These are phyloP conservation scores for Pythium vanterpoolii DNA, from an alignment of 352 stramenopile genomes.

Conservation along the genomic window DNA sequence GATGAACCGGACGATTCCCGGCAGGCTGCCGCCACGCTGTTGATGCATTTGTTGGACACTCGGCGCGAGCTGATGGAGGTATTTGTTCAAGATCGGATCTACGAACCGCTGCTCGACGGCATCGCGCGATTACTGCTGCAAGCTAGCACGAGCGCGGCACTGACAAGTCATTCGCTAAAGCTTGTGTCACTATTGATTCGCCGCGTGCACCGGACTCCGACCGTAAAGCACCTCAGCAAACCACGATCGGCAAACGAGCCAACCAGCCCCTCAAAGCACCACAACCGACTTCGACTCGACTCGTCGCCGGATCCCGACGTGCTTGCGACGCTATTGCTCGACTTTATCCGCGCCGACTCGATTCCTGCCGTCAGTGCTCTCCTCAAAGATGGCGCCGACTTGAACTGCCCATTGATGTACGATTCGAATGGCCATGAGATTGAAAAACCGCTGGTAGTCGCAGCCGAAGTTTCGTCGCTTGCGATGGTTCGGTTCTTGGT, in stretches of 20 bases:
- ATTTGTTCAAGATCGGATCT: constrained; percentile 60
- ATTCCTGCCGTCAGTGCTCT: constrained; percentile 67
- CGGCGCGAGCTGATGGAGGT: constrained; percentile 43
- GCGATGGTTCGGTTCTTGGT: constrained; percentile 74
- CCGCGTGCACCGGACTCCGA: constrained; percentile 33
- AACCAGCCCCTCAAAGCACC: neutral
- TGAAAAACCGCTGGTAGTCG: constrained; percentile 66
- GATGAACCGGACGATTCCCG: constrained; percentile 72
- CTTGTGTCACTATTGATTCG: constrained; percentile 51
- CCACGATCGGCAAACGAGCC: neutral
- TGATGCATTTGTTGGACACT: constrained; percentile 70
- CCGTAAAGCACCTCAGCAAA: neutral
- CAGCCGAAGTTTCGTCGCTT: constrained; percentile 55
- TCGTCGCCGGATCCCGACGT: constrained; percentile 62
- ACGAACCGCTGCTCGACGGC: constrained; percentile 49
- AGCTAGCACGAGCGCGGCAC: constrained; percentile 27
- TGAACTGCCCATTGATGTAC: constrained; percentile 52
- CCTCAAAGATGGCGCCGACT: constrained; percentile 71
- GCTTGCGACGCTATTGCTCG: constrained; percentile 53
- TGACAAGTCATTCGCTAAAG: constrained; percentile 49
- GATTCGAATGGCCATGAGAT: constrained; percentile 50
- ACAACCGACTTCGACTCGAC: constrained; percentile 38
- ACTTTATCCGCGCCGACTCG: constrained; percentile 71
- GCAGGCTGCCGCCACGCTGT: constrained; percentile 53
- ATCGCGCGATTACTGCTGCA: constrained; percentile 20